Base-by-base conservation (phyloP, 176 grass and related monocot species). In the Phoenix roebelenii region DNA sequence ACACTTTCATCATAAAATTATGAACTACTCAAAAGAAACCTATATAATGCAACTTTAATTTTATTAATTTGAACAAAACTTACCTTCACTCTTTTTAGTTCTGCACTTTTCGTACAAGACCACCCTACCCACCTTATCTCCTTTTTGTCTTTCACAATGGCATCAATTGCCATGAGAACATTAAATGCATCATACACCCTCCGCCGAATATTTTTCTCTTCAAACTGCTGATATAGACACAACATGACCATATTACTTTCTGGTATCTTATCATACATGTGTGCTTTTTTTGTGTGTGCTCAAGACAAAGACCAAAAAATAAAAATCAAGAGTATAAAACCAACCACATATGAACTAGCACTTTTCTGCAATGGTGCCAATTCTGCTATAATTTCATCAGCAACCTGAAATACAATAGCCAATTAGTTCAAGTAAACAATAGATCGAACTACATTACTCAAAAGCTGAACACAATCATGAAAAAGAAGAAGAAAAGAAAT, bases 171-270 rank as follows among this genome's bases (percentile, higher is more conserved):
- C 19, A 88, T 84, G 25, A 98, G 88, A 71, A 98, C 88, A 72
- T 98, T 98, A 54, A 98, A 98, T 79, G 94, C 85, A 79, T 98
- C 94, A 63, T 98, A 89, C 51, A 98, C 89, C 50, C 94, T 83
- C 59, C 94, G 73, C 74, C 85, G 80, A 59, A 98, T 93, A 71
- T 89, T 98, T 75, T 89, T 98, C 74, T 91, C 94, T 85, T 98
- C 94, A 65, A 98, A 89, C 94, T 98, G 81, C 18, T 39, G 59
- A 69, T 18, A n/a, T 17, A 64, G 7, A 81, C 18, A 58, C 15
- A 79, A 59, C 18, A 28, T 54, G 52, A 66, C 18, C 10, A 28
- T 66, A 28, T 49, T 51, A 24, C 18, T 59, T 54, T n/a, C 67
- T 51, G 18, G 39, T 50, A 66, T 23, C 53, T 52, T 18, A 5